These are phyloP conservation scores for Aureobasidium namibiae DNA, from an alignment of 2,329 filamentous ascomycete species.

Conservation along the genomic window DNA sequence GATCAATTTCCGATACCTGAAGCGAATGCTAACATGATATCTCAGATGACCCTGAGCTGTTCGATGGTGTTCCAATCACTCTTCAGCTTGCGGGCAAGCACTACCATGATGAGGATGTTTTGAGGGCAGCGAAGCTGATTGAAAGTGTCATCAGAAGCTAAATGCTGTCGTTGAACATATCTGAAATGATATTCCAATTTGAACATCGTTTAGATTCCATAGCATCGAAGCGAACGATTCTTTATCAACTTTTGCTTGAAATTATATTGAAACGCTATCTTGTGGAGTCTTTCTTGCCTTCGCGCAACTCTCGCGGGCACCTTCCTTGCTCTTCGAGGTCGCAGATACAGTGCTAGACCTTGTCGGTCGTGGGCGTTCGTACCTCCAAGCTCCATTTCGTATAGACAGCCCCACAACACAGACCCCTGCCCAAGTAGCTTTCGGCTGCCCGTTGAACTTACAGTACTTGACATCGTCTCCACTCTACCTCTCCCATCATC, in stretches of 20 bases:
- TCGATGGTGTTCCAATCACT: constrained; percentile 10
- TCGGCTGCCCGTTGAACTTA: background rate
- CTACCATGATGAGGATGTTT: constrained; percentile 7
- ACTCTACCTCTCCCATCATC: background rate
- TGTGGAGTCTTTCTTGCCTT: too few relatives aligned
- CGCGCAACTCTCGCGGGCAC: too few relatives aligned
- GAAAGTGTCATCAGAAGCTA: background rate
- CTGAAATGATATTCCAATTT: too few relatives aligned
- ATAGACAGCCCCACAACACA: too few relatives aligned
- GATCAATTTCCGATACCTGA: background rate
- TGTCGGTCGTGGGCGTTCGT: too few relatives aligned
- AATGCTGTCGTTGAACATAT: background rate
- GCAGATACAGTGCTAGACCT: too few relatives aligned
- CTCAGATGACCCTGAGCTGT: constrained; percentile 6
- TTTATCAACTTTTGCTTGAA: background rate
- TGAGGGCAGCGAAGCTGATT: constrained; percentile 7
- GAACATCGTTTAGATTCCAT: too few relatives aligned
- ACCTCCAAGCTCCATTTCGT: too few relatives aligned
- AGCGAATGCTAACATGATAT: background rate
- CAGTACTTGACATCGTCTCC: background rate
- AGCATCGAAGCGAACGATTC: background rate
- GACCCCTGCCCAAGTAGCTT: background rate
- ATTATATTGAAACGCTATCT: too few relatives aligned
- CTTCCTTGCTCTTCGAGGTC: too few relatives aligned
- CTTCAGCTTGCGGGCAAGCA: constrained; percentile 11